These are phyloP conservation scores for Paracorniculantispora psalliotae DNA, from an alignment of 2,329 filamentous ascomycete species.

Conservation along the genomic window DNA sequence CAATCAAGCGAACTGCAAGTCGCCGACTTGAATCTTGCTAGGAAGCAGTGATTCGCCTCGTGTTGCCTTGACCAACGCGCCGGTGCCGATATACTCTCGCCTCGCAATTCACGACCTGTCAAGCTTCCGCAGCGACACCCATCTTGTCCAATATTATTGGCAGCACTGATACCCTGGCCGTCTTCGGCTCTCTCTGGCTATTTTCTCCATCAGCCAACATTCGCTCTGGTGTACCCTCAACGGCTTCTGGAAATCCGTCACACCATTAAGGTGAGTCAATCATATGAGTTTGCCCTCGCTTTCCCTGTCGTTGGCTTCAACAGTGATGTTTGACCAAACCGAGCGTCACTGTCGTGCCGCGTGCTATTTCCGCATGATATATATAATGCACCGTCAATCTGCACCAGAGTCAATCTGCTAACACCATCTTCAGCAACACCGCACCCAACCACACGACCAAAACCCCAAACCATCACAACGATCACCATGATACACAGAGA, in stretches of 20 bases:
- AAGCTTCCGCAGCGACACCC: conserved; percentile 24
- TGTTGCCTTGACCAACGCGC: conserved; percentile 28
- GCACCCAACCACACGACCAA: neutral
- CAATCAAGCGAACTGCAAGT: conserved; percentile 9
- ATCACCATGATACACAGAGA: conserved; percentile 33
- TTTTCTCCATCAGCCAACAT: conserved; percentile 19
- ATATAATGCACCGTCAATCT: neutral
- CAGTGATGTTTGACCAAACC: neutral
- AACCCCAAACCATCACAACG: conserved; percentile 11
- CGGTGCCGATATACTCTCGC: conserved; percentile 30
- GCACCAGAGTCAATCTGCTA: neutral
- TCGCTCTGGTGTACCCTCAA: conserved; percentile 15
- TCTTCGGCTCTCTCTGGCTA: conserved; percentile 26
- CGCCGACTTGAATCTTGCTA: conserved; percentile 19
- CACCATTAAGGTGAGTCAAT: conserved; percentile 32
- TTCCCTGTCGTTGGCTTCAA: neutral
- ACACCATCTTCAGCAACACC: conserved; percentile 1
- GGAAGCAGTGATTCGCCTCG: conserved; percentile 26
- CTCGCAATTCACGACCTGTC: conserved; percentile 25
- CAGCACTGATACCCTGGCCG: conserved; percentile 28
- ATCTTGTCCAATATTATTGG: conserved; percentile 32
- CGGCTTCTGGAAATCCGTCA: conserved; percentile 20
- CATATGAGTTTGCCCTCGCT: conserved; percentile 11
- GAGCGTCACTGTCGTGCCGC: neutral
- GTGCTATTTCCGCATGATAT: neutral